Evolutionary conservation across 2,329 filamentous ascomycete species (phyloP), one percentile per base, ranked within the genome.

Genomic region (Magnaporthiopsis incrustans): DNA sequence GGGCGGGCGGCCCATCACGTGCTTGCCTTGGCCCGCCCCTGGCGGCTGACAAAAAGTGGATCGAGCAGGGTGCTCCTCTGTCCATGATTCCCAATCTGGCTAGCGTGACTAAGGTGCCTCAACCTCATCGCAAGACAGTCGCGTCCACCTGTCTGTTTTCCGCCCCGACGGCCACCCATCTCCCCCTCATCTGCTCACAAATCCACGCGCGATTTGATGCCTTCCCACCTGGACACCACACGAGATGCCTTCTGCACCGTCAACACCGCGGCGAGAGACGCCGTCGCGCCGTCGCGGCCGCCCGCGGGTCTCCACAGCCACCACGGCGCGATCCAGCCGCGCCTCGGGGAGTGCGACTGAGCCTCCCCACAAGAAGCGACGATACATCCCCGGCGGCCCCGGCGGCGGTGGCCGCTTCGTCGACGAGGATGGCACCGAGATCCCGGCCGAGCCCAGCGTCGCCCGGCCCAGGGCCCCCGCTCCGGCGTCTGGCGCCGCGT

Each of bases 381-480:
- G 86, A 76, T 97, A 97, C 77, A 85, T 96, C 60, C 91, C 94
- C 44, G 92, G 92, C 60, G 92, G 92, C 3, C 89, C 91, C 65
- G 92, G 91, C 56, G 92, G 92, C 59, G 92, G 92, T 65, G 92
- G 92, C 26, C 82, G 92, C 72, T 96, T 92, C 74, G 81, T 95
- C 50, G 91, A 96, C 69, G 82, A 88, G 64, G 85, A 91, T 65
- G 84, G 84, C 62, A 79, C 82, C 66, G 85, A 89, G 67, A 84
- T 82, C 57, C 82, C 82, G 57, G 80, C 82, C 71, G 75, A 73
- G 77, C 80, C 75, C 71, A 82, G 75, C 71, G 80, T 73, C 75
- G 71, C 86, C 76, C 74, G 85, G 78, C 71, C 83, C 76, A 75
- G 79, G 63, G 71, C 73, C 67, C 78, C 82, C 67, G 79, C 80